A percentile compares a stretch with the other conserved stretches of the same genome.
These are phyloP conservation scores for Asterochloris erici DNA, from an alignment of 139 green algal species.

Conservation along the genomic window DNA sequence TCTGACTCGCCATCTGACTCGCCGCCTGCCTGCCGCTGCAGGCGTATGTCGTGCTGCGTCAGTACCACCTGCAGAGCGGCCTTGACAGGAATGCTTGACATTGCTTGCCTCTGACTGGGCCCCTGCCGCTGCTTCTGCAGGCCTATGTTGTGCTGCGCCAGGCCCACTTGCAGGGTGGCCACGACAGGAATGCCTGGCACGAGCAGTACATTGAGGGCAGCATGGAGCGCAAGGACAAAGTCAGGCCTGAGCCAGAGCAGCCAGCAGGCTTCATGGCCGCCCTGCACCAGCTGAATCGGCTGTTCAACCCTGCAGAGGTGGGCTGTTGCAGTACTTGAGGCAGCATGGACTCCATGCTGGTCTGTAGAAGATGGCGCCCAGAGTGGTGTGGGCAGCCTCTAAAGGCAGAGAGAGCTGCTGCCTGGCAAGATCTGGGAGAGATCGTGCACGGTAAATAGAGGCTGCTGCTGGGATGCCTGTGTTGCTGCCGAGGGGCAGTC, in stretches of 20 bases:
- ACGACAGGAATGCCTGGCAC: constrained; percentile 30
- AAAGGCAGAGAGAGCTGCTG: too few relatives aligned
- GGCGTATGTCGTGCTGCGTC: background rate
- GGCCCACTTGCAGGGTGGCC: constrained; percentile 19
- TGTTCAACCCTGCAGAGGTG: constrained; percentile 18
- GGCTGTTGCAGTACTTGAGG: background rate
- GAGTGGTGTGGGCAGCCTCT: too few relatives aligned
- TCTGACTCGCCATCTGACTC: background rate
- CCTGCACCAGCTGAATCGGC: constrained; percentile 1
- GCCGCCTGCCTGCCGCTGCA: background rate
- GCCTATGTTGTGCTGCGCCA: constrained; percentile 26
- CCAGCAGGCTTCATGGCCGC: background rate
- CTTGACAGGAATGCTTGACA: background rate
- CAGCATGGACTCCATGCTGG: too few relatives aligned
- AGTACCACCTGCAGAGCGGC: background rate
- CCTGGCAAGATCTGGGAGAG: too few relatives aligned
- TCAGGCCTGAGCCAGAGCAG: background rate
- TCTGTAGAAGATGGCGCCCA: too few relatives aligned
- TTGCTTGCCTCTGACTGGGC: background rate
- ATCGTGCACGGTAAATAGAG: too few relatives aligned
- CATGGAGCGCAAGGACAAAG: background rate
- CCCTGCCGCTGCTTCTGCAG: background rate
- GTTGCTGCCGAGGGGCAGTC: too few relatives aligned
- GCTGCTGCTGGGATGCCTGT: too few relatives aligned
- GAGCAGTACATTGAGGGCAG: constrained; percentile 23